Conservation (phyloP, 441 rosid genomes). For the Erodium trifolium region DNA sequence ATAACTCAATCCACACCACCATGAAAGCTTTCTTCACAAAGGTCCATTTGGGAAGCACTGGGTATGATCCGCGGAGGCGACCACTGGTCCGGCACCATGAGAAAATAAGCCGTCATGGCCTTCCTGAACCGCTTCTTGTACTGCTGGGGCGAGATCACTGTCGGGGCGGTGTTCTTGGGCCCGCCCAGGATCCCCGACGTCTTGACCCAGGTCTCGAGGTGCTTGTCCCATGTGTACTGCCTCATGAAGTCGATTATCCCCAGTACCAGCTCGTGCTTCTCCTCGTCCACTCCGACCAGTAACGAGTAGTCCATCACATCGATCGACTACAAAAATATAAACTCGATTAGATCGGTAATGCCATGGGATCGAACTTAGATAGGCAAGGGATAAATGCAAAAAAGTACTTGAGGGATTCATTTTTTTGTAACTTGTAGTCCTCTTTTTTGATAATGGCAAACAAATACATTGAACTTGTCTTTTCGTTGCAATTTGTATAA, state of each 20-base stretch:
- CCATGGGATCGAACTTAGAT: too few relatives aligned
- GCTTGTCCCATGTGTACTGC: constrained; percentile 29
- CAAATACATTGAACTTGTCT: too few relatives aligned
- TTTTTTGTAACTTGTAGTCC: too few relatives aligned
- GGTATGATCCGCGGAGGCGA: constrained; percentile 50
- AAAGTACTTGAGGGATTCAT: too few relatives aligned
- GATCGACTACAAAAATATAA: constrained; percentile 42
- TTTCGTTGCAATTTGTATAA: too few relatives aligned
- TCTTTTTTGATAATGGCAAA: too few relatives aligned
- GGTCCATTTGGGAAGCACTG: constrained; percentile 50
- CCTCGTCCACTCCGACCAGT: too few relatives aligned
- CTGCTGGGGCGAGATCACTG: constrained; percentile 92
- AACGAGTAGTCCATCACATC: constrained; percentile 9
- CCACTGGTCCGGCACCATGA: constrained; percentile 99
- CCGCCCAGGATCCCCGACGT: constrained; percentile 89
- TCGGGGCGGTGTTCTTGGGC: constrained; percentile 62
- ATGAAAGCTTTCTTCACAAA: constrained; percentile 48
- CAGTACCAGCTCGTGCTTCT: too few relatives aligned
- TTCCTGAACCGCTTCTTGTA: constrained; percentile 93
- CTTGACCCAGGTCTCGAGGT: constrained; percentile 89
- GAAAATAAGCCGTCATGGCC: constrained; percentile 85
- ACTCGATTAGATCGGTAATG: too few relatives aligned
- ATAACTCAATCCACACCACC: constrained; percentile 31
- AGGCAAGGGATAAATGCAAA: too few relatives aligned
- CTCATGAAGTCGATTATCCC: too few relatives aligned